Evolutionary conservation across 495 filamentous ascomycete species (phyloP), one percentile per base, ranked within the genome.

Genomic region (Aspergillus wentii): DNA sequence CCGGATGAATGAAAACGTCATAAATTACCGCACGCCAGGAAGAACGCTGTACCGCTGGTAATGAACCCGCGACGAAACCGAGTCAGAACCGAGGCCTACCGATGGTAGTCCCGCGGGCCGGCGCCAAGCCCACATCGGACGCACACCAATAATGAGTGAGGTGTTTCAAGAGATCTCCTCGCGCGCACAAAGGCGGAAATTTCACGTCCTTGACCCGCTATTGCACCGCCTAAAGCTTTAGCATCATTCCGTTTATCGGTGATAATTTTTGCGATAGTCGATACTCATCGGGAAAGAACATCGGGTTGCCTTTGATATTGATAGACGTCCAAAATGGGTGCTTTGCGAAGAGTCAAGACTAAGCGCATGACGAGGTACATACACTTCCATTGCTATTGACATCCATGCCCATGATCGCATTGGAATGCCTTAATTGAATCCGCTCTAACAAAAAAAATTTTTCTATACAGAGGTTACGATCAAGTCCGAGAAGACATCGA

Each of bases 401-500:
- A n/a, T n/a, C n/a, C n/a, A n/a, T n/a, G n/a, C n/a, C n/a, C n/a
- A n/a, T n/a, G n/a, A n/a, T n/a, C n/a, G n/a, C n/a, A n/a, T n/a
- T n/a, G n/a, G n/a, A n/a, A n/a, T n/a, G n/a, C n/a, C n/a, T n/a
- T n/a, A n/a, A n/a, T n/a, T n/a, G n/a, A n/a, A n/a, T n/a, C n/a
- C n/a, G n/a, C n/a, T n/a, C n/a, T n/a, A n/a, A n/a, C n/a, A n/a
- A n/a, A n/a, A n/a, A n/a, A n/a, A n/a, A n/a, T 33, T 30, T 7
- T 9, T 17, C 16, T 33, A 21, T 35, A 34, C 49, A 89, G 86
- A 58, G 89, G 87, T 62, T 73, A 95, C 48, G 91, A 98, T 57
- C 92, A 95, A 62, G 75, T 95, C 57, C 74, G 86, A 47, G 76
- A 78, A 30, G 92, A 98, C 60, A 64, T 95, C 33, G 66, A 61